Conservation (phyloP, 306 rosid species). For the Cicer yamashitae region DNA sequence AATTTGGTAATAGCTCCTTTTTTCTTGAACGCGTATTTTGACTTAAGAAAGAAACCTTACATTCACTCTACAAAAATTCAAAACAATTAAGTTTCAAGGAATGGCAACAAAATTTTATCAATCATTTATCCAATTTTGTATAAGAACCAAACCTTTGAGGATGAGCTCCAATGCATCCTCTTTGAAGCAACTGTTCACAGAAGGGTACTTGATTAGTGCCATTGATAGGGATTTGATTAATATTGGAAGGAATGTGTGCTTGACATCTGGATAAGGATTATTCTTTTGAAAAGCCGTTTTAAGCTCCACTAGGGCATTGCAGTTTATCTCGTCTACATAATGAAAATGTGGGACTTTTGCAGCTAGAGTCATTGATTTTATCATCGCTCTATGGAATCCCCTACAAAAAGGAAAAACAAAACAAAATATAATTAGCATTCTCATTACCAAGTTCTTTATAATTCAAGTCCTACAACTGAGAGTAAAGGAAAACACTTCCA, state of each 20-base stretch:
- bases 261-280: conserved; percentile 70
- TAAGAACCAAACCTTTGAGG: conserved; percentile 72
- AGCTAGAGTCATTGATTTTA: conserved; percentile 82
- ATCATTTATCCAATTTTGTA: conserved; percentile 26
- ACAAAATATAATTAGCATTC: conserved; percentile 26
- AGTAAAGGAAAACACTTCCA: conserved; percentile 27
- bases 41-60: not conserved
- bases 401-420: conserved; percentile 50
- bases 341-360: conserved; percentile 96
- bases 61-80: conserved; percentile 18
- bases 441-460: conserved; percentile 6
- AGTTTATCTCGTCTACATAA: conserved; percentile 85
- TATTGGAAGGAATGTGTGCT: conserved; percentile 87
- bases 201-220: conserved; percentile 80
- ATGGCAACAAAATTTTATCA: conserved; percentile 5
- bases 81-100: conserved; percentile 16
- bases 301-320: conserved; percentile 75
- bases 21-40: conserved; percentile 11
- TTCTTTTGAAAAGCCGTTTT: conserved; percentile 77
- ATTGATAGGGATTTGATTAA: conserved; percentile 81
- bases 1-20: conserved; percentile 10
- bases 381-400: conserved; percentile 91
- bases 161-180: conserved; percentile 77
- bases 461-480: conserved; percentile 13
- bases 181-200: conserved; percentile 80